phyloP scores from a whole-genome alignment of 805 yeast species.

The Barnettozyma sp. region DNA sequence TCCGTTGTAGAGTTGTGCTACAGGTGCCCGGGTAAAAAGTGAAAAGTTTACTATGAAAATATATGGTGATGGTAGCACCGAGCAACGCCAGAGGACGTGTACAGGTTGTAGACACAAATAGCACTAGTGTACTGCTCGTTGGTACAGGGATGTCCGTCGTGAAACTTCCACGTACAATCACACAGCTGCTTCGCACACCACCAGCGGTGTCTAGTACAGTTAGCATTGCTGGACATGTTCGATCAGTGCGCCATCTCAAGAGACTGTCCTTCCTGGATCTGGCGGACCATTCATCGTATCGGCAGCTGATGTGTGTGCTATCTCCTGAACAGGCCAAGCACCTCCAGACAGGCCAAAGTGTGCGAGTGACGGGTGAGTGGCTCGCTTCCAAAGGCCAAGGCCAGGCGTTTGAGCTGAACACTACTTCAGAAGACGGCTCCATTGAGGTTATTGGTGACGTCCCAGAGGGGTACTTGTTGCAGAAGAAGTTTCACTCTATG shows the following conservation, averaged over 20 bases:
- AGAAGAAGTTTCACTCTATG: constrained; percentile 65
- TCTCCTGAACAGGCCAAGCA: constrained; percentile 28
- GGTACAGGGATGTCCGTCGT: background rate
- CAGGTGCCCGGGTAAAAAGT: too few species aligned
- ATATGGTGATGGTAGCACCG: too few species aligned
- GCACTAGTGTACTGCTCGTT: background rate
- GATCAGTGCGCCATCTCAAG: constrained; percentile 64
- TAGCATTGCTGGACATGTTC: constrained; percentile 66
- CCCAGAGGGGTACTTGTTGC: constrained; percentile 65
- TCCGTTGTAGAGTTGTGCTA: too few species aligned
- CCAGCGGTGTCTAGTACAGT: constrained; percentile 29
- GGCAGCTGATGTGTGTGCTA: constrained; percentile 50
- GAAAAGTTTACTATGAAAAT: too few species aligned
- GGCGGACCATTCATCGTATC: constrained; percentile 63
- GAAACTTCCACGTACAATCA: constrained; percentile 11
- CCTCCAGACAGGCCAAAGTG: constrained; percentile 42
- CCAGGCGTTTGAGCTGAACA: constrained; percentile 44
- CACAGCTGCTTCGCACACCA: constrained; percentile 15
- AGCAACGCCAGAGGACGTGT: too few species aligned
- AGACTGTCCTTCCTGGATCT: constrained; percentile 75
- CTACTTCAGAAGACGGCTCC: constrained; percentile 22
- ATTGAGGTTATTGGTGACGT: constrained; percentile 56
- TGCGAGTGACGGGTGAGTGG: constrained; percentile 39
- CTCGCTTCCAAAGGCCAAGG: constrained; percentile 40
- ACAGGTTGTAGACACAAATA: too few species aligned